Base-by-base conservation (phyloP, 495 filamentous ascomycete genomes). In the Neurospora sp. region DNA sequence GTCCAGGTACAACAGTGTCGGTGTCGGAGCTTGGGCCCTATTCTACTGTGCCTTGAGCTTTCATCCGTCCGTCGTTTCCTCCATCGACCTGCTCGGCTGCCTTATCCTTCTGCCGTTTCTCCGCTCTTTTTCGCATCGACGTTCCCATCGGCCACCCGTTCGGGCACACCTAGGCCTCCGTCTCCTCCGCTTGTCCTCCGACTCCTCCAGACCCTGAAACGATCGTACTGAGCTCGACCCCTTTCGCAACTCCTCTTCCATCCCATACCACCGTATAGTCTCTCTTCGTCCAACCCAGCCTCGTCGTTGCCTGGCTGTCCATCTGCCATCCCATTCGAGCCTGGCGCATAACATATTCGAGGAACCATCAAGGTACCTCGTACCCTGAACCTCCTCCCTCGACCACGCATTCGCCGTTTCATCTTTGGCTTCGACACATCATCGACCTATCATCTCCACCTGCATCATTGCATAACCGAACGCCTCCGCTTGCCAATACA, bases 21-120 rank as follows among this genome's bases (percentile, higher is more conserved):
- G 40, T 60, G 46, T 72, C 44, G n/a, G 42, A 72, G 71, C 71
- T 72, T 72, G 71, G 71, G 39, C 72, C 18, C 38, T 16, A n/a
- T 20, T 37, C 66, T 35, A 66, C 54, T 66, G 54, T 66, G 54
- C 27, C 31, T 31, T 66, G 14, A 66, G 54, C 54, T 27, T 62
- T 62, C 23, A 35, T 66, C 54, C 27, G 54, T 66, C 54, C 54
- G 27, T 66, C 54, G 54, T 66, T 66, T 66, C 54, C 1, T 46
- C 66, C 72, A 73, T 73, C 40, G 8, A 44, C 40, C 42, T 73
- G 66, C 72, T 69, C 70, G 42, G 2, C 54, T 66, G 54, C 54
- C 14, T 66, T 66, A 16, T 31, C 31, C 54, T 66, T 14, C 54
- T 62, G 23, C 54, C 54, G 54, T 31, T 66, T 35, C 23, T 66